These are phyloP conservation scores for Aspergillus incahuasiensis DNA, from an alignment of 495 filamentous ascomycete species.

Conservation along the genomic window DNA sequence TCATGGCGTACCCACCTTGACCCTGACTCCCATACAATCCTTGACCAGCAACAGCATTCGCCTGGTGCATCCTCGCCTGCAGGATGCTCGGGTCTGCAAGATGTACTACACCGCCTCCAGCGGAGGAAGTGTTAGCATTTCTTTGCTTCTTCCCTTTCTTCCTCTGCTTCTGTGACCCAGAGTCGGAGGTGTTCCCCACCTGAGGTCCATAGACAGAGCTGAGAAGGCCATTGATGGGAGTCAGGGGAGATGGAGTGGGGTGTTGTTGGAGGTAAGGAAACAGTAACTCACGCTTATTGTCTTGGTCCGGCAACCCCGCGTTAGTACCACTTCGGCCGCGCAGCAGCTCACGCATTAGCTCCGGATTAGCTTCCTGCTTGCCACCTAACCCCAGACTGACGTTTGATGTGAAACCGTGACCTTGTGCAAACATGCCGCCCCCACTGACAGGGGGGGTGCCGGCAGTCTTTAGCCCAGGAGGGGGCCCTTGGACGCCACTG, in stretches of 20 bases:
- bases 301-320: slow-evolving; percentile 60
- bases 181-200: slow-evolving; percentile 76
- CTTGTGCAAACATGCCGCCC: slow-evolving; percentile 71
- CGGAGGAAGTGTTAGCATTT: slow-evolving; percentile 99
- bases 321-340: slow-evolving; percentile 54
- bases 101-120: slow-evolving; percentile 97
- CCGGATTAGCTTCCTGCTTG: slow-evolving; percentile 68
- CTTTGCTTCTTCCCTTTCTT: slow-evolving; percentile 99
- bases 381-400: slow-evolving; percentile 67
- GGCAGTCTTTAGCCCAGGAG: slow-evolving; percentile 90
- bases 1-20: slow-evolving; percentile 98
- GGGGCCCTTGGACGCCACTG: slow-evolving; percentile 76
- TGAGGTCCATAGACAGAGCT: slow-evolving; percentile 86
- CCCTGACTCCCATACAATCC: slow-evolving; percentile 84
- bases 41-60: slow-evolving; percentile 63
- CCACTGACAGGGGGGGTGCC: slow-evolving; percentile 82
- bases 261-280: slow-evolving; percentile 82
- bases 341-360: slow-evolving; percentile 76
- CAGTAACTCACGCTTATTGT: slow-evolving; percentile 93
- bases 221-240: slow-evolving; percentile 81
- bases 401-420: slow-evolving; percentile 66
- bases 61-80: slow-evolving; percentile 93
- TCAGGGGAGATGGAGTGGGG: slow-evolving; percentile 81
- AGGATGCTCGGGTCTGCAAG: slow-evolving; percentile 99
- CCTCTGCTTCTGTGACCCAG: slow-evolving; percentile 88